Conservation (phyloP, 768 basidiomycete species). For the Ramaria sp. region DNA sequence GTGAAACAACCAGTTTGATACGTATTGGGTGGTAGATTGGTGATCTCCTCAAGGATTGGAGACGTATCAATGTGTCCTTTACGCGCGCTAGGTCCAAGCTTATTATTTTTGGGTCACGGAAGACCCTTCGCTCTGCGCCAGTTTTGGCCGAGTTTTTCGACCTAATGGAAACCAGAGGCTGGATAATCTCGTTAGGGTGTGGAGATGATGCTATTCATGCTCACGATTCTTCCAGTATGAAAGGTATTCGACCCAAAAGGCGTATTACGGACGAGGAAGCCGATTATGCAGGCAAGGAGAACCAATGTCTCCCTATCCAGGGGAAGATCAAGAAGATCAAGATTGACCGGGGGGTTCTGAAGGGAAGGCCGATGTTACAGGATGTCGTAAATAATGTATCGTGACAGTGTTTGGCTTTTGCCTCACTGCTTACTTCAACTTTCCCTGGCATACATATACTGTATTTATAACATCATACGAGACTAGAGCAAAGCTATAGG, state of each 20-base stretch:
- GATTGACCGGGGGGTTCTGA: constrained; percentile 10
- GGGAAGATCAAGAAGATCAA: constrained; percentile 7
- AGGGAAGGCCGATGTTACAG: constrained; percentile 10
- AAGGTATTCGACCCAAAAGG: not conserved
- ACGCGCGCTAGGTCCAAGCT: constrained; percentile 88
- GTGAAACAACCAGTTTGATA: not conserved
- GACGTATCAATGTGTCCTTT: constrained; percentile 92
- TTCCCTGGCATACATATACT: too few species aligned
- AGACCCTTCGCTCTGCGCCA: constrained; percentile 52
- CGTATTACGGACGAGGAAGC: not conserved
- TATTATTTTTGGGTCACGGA: constrained; percentile 80
- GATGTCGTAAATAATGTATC: constrained; percentile 14
- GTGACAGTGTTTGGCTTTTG: not conserved
- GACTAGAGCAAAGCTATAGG: too few species aligned
- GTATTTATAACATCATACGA: too few species aligned
- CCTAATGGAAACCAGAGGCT: constrained; percentile 58
- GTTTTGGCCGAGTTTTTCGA: constrained; percentile 66
- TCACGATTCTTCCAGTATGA: not conserved
- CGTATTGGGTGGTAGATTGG: constrained; percentile 48
- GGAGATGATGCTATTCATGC: not conserved
- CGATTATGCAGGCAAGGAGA: constrained; percentile 1
- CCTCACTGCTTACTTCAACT: too few species aligned
- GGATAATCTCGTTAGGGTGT: constrained; percentile 51
- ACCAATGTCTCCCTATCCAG: not conserved
- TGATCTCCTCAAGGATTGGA: constrained; percentile 91